A percentile compares a stretch with the other conserved stretches of the same genome.
Conservation (phyloP, 345 rosid genomes). For the Citrus maxima region DNA sequence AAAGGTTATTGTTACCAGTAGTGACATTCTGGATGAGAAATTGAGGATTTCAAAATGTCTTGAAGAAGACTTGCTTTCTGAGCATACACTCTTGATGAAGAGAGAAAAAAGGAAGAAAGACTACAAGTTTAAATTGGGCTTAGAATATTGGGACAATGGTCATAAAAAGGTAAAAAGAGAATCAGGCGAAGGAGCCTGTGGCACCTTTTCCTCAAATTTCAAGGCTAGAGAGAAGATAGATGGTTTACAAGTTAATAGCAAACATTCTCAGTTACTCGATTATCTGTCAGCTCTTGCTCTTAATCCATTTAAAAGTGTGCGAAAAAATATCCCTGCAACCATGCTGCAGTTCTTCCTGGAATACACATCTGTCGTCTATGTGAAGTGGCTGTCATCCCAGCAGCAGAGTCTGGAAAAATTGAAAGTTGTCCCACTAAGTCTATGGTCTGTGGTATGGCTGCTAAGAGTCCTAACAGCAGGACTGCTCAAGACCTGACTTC, state of each 20-base stretch:
- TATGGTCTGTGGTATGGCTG: slow-evolving; percentile 12
- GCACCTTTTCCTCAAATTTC: not conserved
- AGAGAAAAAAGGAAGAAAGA: not conserved
- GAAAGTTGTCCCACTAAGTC: slow-evolving; percentile 23
- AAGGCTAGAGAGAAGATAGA: not conserved
- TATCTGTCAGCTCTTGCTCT: slow-evolving; percentile 43
- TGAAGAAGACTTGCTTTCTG: not conserved
- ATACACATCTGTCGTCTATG: slow-evolving; percentile 32
- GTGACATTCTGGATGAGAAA: slow-evolving; percentile 3
- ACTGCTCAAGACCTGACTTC: slow-evolving; percentile 6
- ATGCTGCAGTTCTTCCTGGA: slow-evolving; percentile 36
- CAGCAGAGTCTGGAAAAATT: slow-evolving; percentile 23
- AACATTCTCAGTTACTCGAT: slow-evolving; percentile 23
- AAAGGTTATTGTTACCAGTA: not conserved
- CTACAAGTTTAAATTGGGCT: not conserved
- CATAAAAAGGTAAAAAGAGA: not conserved
- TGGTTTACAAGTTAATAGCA: slow-evolving; percentile 20
- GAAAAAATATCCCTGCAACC: slow-evolving; percentile 17
- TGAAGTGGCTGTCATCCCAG: slow-evolving; percentile 30
- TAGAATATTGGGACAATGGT: not conserved
- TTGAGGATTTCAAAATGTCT: not conserved
- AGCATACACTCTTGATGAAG: not conserved
- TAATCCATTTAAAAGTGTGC: slow-evolving; percentile 29
- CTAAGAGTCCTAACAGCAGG: slow-evolving; percentile 16
- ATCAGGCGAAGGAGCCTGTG: not conserved